These are phyloP conservation scores for Leucocoprinus sp. DNA, from an alignment of 768 basidiomycete genomes.

Conservation along the genomic window DNA sequence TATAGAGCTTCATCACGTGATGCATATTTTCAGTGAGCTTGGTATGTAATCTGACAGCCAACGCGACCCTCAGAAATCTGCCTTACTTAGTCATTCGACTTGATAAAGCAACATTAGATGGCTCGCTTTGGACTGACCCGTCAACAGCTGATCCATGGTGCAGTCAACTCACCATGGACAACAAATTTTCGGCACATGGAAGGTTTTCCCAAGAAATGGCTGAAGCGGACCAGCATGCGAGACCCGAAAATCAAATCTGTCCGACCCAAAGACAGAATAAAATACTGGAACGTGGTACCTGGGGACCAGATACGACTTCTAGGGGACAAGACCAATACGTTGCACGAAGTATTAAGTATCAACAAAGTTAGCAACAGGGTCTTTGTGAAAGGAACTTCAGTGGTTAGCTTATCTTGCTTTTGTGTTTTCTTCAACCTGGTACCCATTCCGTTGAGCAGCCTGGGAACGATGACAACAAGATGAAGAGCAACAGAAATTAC, in stretches of 20 bases:
- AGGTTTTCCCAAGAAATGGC: slow-evolving; percentile 49
- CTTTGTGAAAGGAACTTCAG: slow-evolving; percentile 40
- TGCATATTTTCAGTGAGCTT: slow-evolving; percentile 16
- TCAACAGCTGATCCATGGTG: slow-evolving; percentile 34
- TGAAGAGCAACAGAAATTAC: slow-evolving; percentile 38
- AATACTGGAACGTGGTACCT: slow-evolving; percentile 83
- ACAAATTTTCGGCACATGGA: slow-evolving; percentile 59
- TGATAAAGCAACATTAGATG: slow-evolving; percentile 13
- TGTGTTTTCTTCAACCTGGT: background rate
- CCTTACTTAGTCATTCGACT: background rate
- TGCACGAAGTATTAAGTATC: slow-evolving; percentile 67
- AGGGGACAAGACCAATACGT: slow-evolving; percentile 48
- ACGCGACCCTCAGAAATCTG: slow-evolving; percentile 3
- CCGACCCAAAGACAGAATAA: slow-evolving; percentile 60
- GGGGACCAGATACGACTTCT: slow-evolving; percentile 71
- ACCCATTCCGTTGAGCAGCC: background rate
- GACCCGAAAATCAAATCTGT: slow-evolving; percentile 48
- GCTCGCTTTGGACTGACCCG: slow-evolving; percentile 26
- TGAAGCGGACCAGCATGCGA: slow-evolving; percentile 33
- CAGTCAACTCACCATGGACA: slow-evolving; percentile 49
- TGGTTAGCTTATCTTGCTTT: slow-evolving; percentile 20
- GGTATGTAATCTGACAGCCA: background rate
- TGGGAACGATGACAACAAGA: slow-evolving; percentile 21
- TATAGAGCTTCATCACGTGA: slow-evolving; percentile 1
- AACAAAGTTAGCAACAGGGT: slow-evolving; percentile 67